phyloP scores from a whole-genome alignment of 768 basidiomycete genomes.

The Termitomyces sp. region DNA sequence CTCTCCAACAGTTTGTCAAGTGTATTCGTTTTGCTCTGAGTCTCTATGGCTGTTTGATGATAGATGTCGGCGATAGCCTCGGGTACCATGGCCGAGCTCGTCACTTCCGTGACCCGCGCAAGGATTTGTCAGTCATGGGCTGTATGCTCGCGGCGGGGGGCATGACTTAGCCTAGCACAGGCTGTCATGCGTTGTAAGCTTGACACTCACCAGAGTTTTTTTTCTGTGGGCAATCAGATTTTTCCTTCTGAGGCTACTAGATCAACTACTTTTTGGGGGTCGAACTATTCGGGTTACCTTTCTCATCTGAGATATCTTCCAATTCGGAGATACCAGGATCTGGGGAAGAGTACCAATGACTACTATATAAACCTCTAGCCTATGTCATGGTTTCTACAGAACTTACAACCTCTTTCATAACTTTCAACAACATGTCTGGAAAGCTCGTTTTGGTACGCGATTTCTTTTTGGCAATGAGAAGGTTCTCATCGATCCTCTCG shows the following conservation, averaged over 20 bases:
- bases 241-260: background rate
- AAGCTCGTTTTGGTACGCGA: slow-evolving; percentile 15
- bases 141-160: too few relatives aligned
- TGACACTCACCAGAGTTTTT: background rate
- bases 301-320: background rate
- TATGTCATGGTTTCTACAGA: background rate
- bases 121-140: background rate
- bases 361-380: slow-evolving; percentile 2
- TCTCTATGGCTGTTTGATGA: too few relatives aligned
- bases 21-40: too few relatives aligned
- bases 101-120: background rate
- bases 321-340: background rate
- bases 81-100: background rate
- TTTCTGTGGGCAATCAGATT: background rate
- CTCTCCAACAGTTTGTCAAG: too few relatives aligned
- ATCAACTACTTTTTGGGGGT: background rate
- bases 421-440: slow-evolving; percentile 12
- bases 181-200: background rate
- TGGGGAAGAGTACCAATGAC: background rate
- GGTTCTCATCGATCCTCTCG: background rate
- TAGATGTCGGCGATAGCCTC: background rate
- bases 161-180: background rate
- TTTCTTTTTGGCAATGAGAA: background rate
- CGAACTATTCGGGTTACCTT: background rate
- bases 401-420: background rate